Percentiles rank a stretch among this genome's conserved stretches.
Conservation (phyloP, 805 yeast genomes). For the Scheffersomyces coipomensis region DNA sequence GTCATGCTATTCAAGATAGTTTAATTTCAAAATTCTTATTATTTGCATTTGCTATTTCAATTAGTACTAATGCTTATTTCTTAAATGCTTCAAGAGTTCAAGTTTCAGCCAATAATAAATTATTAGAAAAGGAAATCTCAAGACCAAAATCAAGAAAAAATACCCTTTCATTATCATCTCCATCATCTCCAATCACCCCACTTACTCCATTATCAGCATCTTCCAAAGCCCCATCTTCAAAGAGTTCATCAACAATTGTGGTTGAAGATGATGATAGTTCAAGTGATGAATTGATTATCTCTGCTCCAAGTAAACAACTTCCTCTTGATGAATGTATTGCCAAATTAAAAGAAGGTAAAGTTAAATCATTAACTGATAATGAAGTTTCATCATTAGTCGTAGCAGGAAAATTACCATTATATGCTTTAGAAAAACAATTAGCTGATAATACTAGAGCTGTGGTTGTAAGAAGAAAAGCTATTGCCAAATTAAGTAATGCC, state of each 20-base stretch:
- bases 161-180: constrained; percentile 4
- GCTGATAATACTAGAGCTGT: constrained; percentile 92
- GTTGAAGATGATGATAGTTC: constrained; percentile 17
- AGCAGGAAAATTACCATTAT: constrained; percentile 80
- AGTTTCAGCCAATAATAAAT: constrained; percentile 40
- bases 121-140: constrained; percentile 38
- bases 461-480: constrained; percentile 86
- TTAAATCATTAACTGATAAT: constrained; percentile 62
- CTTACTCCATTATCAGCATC: constrained; percentile 1
- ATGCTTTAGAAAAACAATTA: constrained; percentile 91
- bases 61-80: constrained; percentile 79
- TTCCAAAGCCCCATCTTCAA: background rate
- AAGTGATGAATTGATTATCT: constrained; percentile 29
- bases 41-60: constrained; percentile 68
- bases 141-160: constrained; percentile 19
- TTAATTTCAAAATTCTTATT: constrained; percentile 75
- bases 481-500: constrained; percentile 78
- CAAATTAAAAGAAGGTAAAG: constrained; percentile 67
- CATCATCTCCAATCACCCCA: constrained; percentile 5
- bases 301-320: constrained; percentile 24
- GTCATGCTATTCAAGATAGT: constrained; percentile 74
- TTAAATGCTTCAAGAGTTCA: constrained; percentile 81
- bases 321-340: constrained; percentile 65
- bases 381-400: constrained; percentile 74
- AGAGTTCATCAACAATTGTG: background rate